These are phyloP conservation scores for Acacia melanoxylon DNA, from an alignment of 306 rosid species.

Conservation along the genomic window DNA sequence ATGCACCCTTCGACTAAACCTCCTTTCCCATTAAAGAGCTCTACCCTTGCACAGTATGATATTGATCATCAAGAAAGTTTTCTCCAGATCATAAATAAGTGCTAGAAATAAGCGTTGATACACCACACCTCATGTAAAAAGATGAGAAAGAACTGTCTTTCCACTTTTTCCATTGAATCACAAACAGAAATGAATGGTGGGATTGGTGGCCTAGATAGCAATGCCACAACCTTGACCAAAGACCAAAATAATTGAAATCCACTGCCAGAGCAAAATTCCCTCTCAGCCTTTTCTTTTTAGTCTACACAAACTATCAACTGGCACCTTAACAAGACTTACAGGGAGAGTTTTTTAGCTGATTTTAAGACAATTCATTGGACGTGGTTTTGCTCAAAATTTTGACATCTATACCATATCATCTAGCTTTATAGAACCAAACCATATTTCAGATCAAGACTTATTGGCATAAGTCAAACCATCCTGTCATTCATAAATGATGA, in stretches of 20 bases:
- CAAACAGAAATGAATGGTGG: conserved; percentile 11
- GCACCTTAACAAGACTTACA: not conserved
- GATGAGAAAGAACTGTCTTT: not conserved
- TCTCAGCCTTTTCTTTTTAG: not conserved
- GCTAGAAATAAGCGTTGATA: conserved; percentile 9
- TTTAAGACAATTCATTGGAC: not conserved
- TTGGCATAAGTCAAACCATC: not conserved
- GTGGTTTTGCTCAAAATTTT: not conserved
- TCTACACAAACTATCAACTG: conserved; percentile 11
- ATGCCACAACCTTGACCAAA: not conserved
- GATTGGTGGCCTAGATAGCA: conserved; percentile 2
- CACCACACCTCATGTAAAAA: not conserved
- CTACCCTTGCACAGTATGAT: conserved; percentile 69
- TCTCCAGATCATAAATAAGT: not conserved
- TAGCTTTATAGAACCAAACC: conserved; percentile 5
- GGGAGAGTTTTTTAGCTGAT: not conserved
- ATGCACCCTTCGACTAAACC: conserved; percentile 75
- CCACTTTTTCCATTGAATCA: conserved; percentile 10
- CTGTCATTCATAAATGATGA: conserved; percentile 1
- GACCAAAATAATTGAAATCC: conserved; percentile 17
- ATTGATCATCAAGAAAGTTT: conserved; percentile 28
- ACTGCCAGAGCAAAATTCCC: conserved; percentile 4
- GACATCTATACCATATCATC: conserved; percentile 7
- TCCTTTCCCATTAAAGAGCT: conserved; percentile 94
- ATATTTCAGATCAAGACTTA: conserved; percentile 5